phyloP scores from a whole-genome alignment of 2,329 filamentous ascomycete genomes.

The Cladophialophora bantiana region DNA sequence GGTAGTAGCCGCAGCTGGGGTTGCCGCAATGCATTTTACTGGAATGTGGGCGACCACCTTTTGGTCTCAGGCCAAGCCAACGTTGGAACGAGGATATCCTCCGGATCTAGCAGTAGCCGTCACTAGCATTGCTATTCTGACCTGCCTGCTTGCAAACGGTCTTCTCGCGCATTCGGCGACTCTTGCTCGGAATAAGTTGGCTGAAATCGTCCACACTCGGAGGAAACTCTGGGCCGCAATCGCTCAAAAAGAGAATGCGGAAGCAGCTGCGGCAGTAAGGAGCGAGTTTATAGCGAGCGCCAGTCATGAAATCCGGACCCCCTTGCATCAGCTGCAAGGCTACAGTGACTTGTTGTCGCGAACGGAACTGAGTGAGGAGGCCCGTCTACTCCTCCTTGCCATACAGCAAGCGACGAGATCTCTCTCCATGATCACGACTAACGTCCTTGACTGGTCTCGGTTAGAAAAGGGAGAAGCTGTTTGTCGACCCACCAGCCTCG shows the following conservation, averaged over 20 bases:
- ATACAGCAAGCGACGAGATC: slow-evolving; percentile 48
- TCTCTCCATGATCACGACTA: slow-evolving; percentile 48
- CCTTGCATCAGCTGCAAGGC: slow-evolving; percentile 48
- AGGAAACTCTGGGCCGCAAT: slow-evolving; percentile 46
- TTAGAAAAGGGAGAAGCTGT: slow-evolving; percentile 46
- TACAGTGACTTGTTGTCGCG: slow-evolving; percentile 47
- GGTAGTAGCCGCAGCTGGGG: slow-evolving; percentile 44
- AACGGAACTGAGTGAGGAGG: slow-evolving; percentile 44
- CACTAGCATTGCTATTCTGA: slow-evolving; percentile 44
- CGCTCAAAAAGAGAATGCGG: slow-evolving; percentile 46
- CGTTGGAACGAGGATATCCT: slow-evolving; percentile 43
- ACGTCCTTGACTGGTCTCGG: slow-evolving; percentile 49
- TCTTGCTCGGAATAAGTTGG: slow-evolving; percentile 47
- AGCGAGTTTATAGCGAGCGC: slow-evolving; percentile 48
- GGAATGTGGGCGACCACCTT: slow-evolving; percentile 46
- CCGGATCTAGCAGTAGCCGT: slow-evolving; percentile 44
- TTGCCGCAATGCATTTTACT: slow-evolving; percentile 49
- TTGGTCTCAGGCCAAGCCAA: slow-evolving; percentile 41
- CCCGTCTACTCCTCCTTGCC: slow-evolving; percentile 43
- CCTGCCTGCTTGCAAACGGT: slow-evolving; percentile 47
- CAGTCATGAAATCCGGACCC: slow-evolving; percentile 48
- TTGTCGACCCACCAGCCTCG: slow-evolving; percentile 44
- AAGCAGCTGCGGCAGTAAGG: slow-evolving; percentile 44
- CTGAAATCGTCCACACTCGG: slow-evolving; percentile 45
- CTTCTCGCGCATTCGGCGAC: slow-evolving; percentile 47